phyloP scores from a whole-genome alignment of 192 early-diverging fungal species.

The Piromyces sp. region DNA sequence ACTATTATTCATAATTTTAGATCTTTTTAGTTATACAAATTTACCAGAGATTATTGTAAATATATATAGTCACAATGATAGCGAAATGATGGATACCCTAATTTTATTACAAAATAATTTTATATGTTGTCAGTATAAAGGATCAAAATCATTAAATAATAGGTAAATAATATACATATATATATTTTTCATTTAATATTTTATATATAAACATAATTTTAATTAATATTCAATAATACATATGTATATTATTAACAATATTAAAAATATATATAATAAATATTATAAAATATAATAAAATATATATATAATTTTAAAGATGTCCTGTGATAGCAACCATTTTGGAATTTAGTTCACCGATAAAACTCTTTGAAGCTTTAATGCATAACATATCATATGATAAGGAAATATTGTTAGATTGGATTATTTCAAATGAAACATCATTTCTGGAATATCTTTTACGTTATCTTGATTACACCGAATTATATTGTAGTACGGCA shows the following conservation, averaged over 20 bases:
- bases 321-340: not conserved
- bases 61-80: not conserved
- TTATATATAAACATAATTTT: too few species aligned
- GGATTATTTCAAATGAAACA: not conserved
- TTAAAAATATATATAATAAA: too few species aligned
- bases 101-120: not conserved
- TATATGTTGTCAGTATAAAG: not conserved
- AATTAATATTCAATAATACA: too few species aligned
- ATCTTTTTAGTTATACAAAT: not conserved
- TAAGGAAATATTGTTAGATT: not conserved
- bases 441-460: not conserved
- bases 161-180: too few species aligned
- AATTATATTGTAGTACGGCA: not conserved
- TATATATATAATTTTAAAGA: not conserved
- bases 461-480: not conserved
- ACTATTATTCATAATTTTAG: not conserved
- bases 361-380: not conserved
- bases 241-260: too few species aligned
- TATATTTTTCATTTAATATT: too few species aligned
- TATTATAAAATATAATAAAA: not conserved
- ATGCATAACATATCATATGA: not conserved
- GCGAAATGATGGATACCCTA: not conserved
- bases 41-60: not conserved
- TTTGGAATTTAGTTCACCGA: not conserved
- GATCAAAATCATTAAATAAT: not conserved